Base-by-base conservation (phyloP, 495 filamentous ascomycete genomes). In the Xylaria intraflava region DNA sequence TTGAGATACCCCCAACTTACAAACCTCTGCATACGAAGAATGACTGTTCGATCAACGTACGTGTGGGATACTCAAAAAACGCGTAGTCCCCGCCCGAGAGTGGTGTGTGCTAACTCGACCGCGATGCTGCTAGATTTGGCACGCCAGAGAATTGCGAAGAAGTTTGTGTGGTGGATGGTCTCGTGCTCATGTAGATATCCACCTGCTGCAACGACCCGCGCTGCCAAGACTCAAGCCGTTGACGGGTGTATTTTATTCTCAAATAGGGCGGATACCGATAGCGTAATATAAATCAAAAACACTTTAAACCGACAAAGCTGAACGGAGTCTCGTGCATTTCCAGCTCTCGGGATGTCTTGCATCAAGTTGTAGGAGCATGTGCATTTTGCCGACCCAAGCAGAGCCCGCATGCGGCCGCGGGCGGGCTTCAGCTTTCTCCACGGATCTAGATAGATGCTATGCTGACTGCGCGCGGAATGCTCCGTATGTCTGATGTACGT, bases 121-220 rank as follows among this genome's bases (percentile, higher is more conserved):
- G 50, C 29, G 36, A 23, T 33, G 35, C 23, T 23, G 11, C 20
- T 24, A 24, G 35, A 40, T 11, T 20, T 42, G 45, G 14, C 45
- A 22, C 24, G 24, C 27, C 26, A 14, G 26, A 42, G 6, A n/a
- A 42, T 35, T 27, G 11, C 47, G 27, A 24, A n/a, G n/a, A n/a
- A n/a, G n/a, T n/a, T n/a, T n/a, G n/a, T 45, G 20, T 43, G 26
- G 11, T 55, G 36, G 52, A 9, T 43, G n/a, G 45, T 40, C 44
- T 35, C 35, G 35, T 43, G 44, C 45, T 10, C 19, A 49, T 55
- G 36, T 54, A 49, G 36, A 49, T 55, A 55, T 42, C 19, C 36
- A 43, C 31, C 14, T 35, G n/a, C 42, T 23, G 16, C 42, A 23
- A 23, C 42, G 16, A 20, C 19, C 43, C 20, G 20, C 36, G 9